These are phyloP conservation scores for Backusella liffmaniae DNA, from an alignment of 192 early-diverging fungal genomes.

Conservation along the genomic window DNA sequence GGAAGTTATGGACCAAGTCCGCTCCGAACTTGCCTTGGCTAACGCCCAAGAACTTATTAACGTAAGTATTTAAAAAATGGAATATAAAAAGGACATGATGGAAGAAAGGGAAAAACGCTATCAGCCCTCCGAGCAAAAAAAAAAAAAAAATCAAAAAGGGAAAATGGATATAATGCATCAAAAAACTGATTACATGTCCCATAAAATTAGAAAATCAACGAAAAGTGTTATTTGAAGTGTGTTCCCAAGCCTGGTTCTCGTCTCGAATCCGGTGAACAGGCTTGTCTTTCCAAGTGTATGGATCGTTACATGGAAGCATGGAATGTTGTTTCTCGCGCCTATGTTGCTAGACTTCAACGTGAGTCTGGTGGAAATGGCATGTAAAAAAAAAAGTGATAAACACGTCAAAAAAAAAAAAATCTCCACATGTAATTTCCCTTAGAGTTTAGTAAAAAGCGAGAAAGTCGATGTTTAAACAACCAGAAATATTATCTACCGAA, in stretches of 20 bases:
- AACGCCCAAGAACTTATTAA: constrained; percentile 83
- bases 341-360: constrained; percentile 70
- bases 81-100: not conserved
- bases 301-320: constrained; percentile 89
- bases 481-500: too few relatives aligned
- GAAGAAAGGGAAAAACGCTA: not conserved
- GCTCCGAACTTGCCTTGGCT: constrained; percentile 73
- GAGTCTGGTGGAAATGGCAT: constrained; percentile 47
- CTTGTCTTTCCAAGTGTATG: constrained; percentile 78
- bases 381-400: constrained; percentile 5
- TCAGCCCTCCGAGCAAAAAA: not conserved
- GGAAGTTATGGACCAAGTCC: constrained; percentile 75
- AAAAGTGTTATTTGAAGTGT: constrained; percentile 86
- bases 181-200: not conserved
- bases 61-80: constrained; percentile 39
- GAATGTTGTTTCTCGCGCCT: constrained; percentile 78
- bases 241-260: constrained; percentile 70
- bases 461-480: too few relatives aligned
- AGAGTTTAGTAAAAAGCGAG: too few relatives aligned
- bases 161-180: not conserved
- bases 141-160: not conserved
- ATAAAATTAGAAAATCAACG: constrained; percentile 74
- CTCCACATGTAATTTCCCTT: too few relatives aligned
- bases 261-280: constrained; percentile 69
- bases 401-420: not conserved